Conservation (phyloP, 306 rosid genomes). For the Malus sylvestris region DNA sequence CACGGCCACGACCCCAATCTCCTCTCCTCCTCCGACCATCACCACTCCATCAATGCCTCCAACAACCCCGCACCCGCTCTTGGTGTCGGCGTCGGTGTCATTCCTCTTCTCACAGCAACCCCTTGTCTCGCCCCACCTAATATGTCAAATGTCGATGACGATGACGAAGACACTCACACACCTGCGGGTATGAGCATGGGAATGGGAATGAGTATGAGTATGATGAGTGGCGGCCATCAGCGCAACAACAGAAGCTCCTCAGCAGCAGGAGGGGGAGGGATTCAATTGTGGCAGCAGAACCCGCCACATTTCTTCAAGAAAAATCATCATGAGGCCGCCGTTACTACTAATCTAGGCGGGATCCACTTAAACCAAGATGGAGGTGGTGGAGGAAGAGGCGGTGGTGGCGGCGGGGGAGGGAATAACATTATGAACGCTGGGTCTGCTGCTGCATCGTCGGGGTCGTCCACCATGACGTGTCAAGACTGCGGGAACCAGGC, state of each 20-base stretch:
- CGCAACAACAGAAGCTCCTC: background rate
- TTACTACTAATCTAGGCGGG: constrained; percentile 1
- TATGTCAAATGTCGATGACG: constrained; percentile 4
- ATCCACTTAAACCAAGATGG: constrained; percentile 23
- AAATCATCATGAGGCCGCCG: background rate
- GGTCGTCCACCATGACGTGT: constrained; percentile 42
- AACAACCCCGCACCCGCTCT: constrained; percentile 80
- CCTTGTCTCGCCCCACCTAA: constrained; percentile 33
- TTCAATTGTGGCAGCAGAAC: constrained; percentile 81
- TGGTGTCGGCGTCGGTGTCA: constrained; percentile 69
- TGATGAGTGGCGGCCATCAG: background rate
- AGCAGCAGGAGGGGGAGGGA: constrained; percentile 36
- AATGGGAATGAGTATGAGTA: background rate
- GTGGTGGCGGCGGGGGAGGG: constrained; percentile 20
- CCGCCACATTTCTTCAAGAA: constrained; percentile 48
- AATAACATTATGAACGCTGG: background rate
- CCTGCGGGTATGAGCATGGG: background rate
- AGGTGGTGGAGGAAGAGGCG: constrained; percentile 1
- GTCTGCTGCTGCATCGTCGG: constrained; percentile 5
- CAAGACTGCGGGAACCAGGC: constrained; percentile 98
- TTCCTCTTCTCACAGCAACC: constrained; percentile 55
- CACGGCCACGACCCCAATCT: constrained; percentile 35
- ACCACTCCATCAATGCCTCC: constrained; percentile 24
- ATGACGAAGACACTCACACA: background rate
- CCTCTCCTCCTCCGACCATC: constrained; percentile 26